Evolutionary conservation across 1,139 yeast genomes (phyloP).

Genomic region (Lipomyces yarrowii): DNA sequence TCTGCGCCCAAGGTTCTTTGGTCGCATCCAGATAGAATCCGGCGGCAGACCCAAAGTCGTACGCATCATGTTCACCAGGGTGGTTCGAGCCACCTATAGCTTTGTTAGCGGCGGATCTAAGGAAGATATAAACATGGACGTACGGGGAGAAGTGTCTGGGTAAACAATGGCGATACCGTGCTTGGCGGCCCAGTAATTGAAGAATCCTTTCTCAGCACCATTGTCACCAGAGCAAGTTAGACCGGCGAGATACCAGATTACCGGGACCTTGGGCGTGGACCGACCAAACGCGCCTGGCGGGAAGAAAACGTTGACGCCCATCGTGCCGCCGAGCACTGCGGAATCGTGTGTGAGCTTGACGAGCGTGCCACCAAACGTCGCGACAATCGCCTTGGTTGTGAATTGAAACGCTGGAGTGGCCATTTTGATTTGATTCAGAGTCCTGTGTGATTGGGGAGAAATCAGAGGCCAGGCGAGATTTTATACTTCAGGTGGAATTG

Average conservation of each 20-base stretch:
- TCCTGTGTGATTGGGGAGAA: neutral
- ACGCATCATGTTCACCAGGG: constrained; percentile 78
- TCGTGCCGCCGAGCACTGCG: constrained; percentile 60
- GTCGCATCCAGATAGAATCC: constrained; percentile 92
- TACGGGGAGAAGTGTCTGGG: constrained; percentile 95
- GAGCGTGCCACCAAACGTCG: constrained; percentile 74
- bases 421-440: neutral
- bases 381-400: constrained; percentile 58
- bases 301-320: constrained; percentile 81
- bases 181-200: constrained; percentile 78
- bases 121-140: constrained; percentile 7
- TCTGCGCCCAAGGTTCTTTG: constrained; percentile 64
- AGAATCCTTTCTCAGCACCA: constrained; percentile 91
- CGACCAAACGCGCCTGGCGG: constrained; percentile 58
- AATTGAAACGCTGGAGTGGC: constrained; percentile 39
- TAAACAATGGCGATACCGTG: constrained; percentile 85
- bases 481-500: neutral
- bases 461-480: neutral
- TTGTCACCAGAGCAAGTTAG: constrained; percentile 92
- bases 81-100: constrained; percentile 60
- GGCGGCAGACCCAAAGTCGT: constrained; percentile 95
- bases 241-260: constrained; percentile 80
- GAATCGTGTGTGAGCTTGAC: constrained; percentile 78
- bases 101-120: neutral
- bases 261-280: constrained; percentile 55